A percentile compares a stretch with the other conserved stretches of the same genome.
phyloP scores from a whole-genome alignment of 2,329 filamentous ascomycete genomes.

The Pestalotiopsis sp. region DNA sequence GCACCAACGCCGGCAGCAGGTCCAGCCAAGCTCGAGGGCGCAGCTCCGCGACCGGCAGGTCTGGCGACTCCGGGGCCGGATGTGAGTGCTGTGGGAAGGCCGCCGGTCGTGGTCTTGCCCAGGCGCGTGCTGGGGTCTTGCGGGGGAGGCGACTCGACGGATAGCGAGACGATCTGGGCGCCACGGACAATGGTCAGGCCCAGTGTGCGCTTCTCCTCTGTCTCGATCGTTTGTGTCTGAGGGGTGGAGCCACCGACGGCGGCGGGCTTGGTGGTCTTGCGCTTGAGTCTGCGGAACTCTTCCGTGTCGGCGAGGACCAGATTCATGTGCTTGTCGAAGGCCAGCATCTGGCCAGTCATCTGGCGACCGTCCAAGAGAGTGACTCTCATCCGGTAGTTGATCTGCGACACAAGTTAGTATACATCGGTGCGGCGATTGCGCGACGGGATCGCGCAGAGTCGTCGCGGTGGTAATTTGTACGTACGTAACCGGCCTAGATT shows the following conservation, averaged over 20 bases:
- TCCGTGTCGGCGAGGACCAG: slow-evolving; percentile 97
- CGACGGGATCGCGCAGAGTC: neutral
- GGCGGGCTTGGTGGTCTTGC: slow-evolving; percentile 71
- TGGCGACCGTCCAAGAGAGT: slow-evolving; percentile 93
- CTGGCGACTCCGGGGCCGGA: slow-evolving; percentile 88
- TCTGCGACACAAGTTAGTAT: slow-evolving; percentile 56
- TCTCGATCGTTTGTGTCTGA: slow-evolving; percentile 70
- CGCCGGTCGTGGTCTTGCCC: slow-evolving; percentile 71
- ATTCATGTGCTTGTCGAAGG: slow-evolving; percentile 99
- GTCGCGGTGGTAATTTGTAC: slow-evolving; percentile 35
- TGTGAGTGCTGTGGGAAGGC: slow-evolving; percentile 68
- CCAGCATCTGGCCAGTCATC: slow-evolving; percentile 97
- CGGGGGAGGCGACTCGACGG: slow-evolving; percentile 92
- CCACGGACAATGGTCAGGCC: slow-evolving; percentile 93
- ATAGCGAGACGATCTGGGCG: slow-evolving; percentile 90
- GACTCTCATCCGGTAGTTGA: slow-evolving; percentile 99
- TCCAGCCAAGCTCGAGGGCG: slow-evolving; percentile 77
- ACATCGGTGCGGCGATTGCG: neutral
- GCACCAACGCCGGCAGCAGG: slow-evolving; percentile 87
- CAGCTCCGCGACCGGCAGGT: slow-evolving; percentile 80
- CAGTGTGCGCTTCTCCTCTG: slow-evolving; percentile 96
- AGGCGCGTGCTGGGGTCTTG: slow-evolving; percentile 89
- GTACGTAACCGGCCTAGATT: slow-evolving; percentile 68
- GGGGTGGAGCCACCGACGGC: slow-evolving; percentile 63
- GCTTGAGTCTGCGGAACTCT: slow-evolving; percentile 91